Evolutionary conservation across 805 yeast species (phyloP), one percentile per base, ranked within the genome.

Genomic region (Jamesozyma hellenica): DNA sequence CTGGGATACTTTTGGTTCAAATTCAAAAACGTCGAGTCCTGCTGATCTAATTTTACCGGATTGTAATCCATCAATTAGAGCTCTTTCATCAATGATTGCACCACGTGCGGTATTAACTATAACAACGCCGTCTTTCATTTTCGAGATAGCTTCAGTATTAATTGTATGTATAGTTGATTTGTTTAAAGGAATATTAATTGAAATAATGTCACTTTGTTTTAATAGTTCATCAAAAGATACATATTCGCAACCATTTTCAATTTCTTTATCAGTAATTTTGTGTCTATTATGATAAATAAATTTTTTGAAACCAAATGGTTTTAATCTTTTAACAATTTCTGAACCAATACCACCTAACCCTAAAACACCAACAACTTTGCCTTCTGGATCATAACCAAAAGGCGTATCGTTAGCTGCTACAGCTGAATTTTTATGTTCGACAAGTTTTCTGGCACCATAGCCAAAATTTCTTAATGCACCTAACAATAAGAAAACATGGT

Each of bases 321-420:
- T 61, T 45, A 83, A 68, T 50, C 90, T 72, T 47, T 77, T 75
- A 39, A 85, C 70, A 38, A 86, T 77, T 25, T 84, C 82, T 42
- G 87, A 74, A 35, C 95, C 95, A 61, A 86, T 85, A 28, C 94
- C 94, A 27, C 95, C 95, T 74, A 86, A 71, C 13, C 95, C 95
- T 38, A 82, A 66, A 40, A 86, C 77, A 36, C 95, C 95, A 17
- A 86, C 79, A 15, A 69, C 69, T 54, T 80, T 79, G 8, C 84
- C 85, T 45, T 69, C 76, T 14, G 94, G 94, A 52, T 80, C 88
- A 52, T 72, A 72, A 7, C 94, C 94, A 35, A 76, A 61, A 7
- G 77, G 71, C 17, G 78, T 72, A 2, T 79, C 82, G 28, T 74
- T 64, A 2, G 79, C 79, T 3, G 56, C 41, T 3, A 58, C 48